Base-by-base conservation (phyloP, 2,329 filamentous ascomycete species). In the Pseudocercospora macadamiae region DNA sequence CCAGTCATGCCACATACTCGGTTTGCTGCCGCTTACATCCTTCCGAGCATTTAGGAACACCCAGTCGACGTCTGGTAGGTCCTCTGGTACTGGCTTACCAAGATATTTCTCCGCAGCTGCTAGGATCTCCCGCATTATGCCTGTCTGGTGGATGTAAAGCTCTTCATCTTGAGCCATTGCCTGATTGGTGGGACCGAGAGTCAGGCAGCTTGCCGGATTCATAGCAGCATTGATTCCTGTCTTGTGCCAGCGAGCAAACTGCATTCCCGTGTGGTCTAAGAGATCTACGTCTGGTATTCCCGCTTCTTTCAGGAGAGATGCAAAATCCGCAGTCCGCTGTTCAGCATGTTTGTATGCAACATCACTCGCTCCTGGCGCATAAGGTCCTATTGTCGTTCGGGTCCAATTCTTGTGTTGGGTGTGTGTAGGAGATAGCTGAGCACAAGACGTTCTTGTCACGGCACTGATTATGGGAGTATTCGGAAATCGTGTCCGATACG, bases 321-420 rank as follows among this genome's bases (percentile, higher is more conserved):
- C 76, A 57, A 90, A 81, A 1, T 73, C 73, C 18, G 75, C 68
- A 49, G 85, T 82, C 57, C 76, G 25, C 54, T 68, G 63, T 3
- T 25, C 34, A 2, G 79, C 66, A 26, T 51, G 54, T 4, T 37
- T 42, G 6, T 58, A 47, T 51, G 68, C 65, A 10, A 21, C 5
- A 8, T 28, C 32, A 9, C 30, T 25, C n/a, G 61, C 51, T 6
- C 82, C 80, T 14, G 82, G 71, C 1, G 80, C 80, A 71, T 87
- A 89, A 12, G 87, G 85, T 0, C 88, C 88, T 53, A 89, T 80
- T 68, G 86, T 88, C 57, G 89, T 86, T 32, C 87, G 77, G 36
- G 88, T 90, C 88, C 88, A 90, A 30, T 87, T 82, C 70, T 89
- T 89, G 74, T 91, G 88, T 49, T 83, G 80, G 57, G 90, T 83